Evolutionary conservation across 148 eudicot species (phyloP).

Genomic region (Vaccinium darrowii): DNA sequence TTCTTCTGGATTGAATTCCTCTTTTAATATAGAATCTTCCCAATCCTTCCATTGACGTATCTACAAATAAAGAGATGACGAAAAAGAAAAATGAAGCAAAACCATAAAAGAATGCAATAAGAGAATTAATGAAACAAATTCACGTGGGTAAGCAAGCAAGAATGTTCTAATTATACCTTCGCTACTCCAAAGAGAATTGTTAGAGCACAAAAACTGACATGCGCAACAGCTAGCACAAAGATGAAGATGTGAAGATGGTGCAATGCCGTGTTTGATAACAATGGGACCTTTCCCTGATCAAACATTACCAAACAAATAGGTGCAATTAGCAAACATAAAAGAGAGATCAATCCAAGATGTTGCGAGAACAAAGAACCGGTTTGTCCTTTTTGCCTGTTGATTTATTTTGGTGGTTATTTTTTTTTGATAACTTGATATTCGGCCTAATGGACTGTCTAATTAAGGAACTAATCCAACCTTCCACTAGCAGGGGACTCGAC

Average conservation of each 20-base stretch:
- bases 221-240: slow-evolving; percentile 70
- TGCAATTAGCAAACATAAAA: background rate
- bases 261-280: slow-evolving; percentile 61
- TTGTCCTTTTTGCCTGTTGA: background rate
- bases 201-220: slow-evolving; percentile 61
- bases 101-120: background rate
- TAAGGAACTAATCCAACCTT: background rate
- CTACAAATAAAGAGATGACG: slow-evolving; percentile 21
- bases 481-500: background rate
- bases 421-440: background rate
- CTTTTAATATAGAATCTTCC: slow-evolving; percentile 44
- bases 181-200: slow-evolving; percentile 60
- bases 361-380: background rate
- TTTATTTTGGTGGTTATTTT: background rate
- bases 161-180: slow-evolving; percentile 24
- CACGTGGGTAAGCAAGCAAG: background rate
- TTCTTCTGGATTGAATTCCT: slow-evolving; percentile 32
- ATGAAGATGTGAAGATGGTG: slow-evolving; percentile 86
- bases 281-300: slow-evolving; percentile 55
- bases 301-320: background rate
- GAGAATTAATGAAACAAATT: background rate
- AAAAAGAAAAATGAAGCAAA: background rate
- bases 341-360: background rate
- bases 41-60: slow-evolving; percentile 67
- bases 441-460: background rate